Evolutionary conservation across 345 rosid genomes (phyloP).

Genomic region (Zanthoxylum bungeanum): DNA sequence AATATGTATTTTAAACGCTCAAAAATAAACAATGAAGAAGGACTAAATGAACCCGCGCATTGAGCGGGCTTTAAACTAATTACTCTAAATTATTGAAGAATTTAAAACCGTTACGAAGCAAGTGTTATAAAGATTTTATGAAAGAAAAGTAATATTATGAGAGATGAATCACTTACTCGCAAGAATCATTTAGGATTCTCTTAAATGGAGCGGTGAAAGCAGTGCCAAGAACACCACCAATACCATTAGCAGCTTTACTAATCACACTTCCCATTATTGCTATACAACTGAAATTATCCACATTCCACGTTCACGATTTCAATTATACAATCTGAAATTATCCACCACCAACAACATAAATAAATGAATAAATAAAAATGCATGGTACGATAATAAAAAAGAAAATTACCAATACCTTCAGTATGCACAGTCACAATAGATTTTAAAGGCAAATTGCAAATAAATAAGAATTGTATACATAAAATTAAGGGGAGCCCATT

Average conservation of each 20-base stretch:
- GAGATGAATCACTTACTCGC: slow-evolving; percentile 32
- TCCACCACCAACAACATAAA: background rate
- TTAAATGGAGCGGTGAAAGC: slow-evolving; percentile 57
- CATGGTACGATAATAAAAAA: background rate
- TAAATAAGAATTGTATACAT: background rate
- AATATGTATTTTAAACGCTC: no score
- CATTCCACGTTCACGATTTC: background rate
- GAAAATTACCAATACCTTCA: no score
- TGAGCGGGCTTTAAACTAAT: no score
- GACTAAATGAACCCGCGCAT: no score
- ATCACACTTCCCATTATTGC: slow-evolving; percentile 46
- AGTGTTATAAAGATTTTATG: background rate
- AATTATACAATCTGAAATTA: background rate
- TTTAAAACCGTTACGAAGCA: no score
- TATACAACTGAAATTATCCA: background rate
- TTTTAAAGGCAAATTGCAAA: background rate
- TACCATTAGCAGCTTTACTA: slow-evolving; percentile 49
- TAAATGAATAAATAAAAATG: background rate
- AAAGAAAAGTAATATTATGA: background rate
- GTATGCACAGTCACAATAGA: background rate
- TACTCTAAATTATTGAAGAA: no score
- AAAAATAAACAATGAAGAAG: no score
- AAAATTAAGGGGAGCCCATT: background rate
- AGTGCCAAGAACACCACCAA: slow-evolving; percentile 54
- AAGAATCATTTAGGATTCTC: slow-evolving; percentile 49